Evolutionary conservation across 352 stramenopile species (phyloP).

Genomic region (Pilasporangium apinafurcum): DNA sequence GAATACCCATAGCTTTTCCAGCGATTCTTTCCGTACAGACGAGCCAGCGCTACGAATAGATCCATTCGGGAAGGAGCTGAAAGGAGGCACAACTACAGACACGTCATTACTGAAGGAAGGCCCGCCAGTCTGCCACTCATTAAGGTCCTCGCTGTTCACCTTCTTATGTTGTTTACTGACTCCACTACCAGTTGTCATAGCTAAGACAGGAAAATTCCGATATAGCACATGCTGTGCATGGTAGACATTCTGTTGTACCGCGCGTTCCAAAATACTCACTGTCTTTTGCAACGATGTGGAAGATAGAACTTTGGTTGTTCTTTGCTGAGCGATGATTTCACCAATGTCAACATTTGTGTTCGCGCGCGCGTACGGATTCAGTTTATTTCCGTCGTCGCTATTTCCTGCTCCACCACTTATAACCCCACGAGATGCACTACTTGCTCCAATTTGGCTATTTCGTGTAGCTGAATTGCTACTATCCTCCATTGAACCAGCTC

Average conservation of each 20-base stretch:
- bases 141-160: background rate
- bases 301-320: conserved; percentile 52
- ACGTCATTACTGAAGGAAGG: no score
- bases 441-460: conserved; percentile 30
- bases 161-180: conserved; percentile 1
- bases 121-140: conserved; percentile 5
- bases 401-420: conserved; percentile 23
- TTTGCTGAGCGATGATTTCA: conserved; percentile 62
- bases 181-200: background rate
- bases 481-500: conserved; percentile 21
- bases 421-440: conserved; percentile 31
- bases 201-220: conserved; percentile 60
- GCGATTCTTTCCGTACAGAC: conserved; percentile 11
- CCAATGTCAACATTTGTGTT: conserved; percentile 75
- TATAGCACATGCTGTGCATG: conserved; percentile 82
- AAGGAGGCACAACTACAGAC: no score
- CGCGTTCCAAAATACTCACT: conserved; percentile 71
- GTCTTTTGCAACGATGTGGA: conserved; percentile 53
- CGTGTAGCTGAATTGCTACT: conserved; percentile 31
- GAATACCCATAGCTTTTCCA: conserved; percentile 80
- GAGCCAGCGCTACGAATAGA: conserved; percentile 4
- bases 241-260: conserved; percentile 87
- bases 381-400: conserved; percentile 34
- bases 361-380: conserved; percentile 51
- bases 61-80: no score